Evolutionary conservation across 768 basidiomycete genomes (phyloP), one percentile per base, ranked within the genome.

Genomic region (Mycena leptocephala): DNA sequence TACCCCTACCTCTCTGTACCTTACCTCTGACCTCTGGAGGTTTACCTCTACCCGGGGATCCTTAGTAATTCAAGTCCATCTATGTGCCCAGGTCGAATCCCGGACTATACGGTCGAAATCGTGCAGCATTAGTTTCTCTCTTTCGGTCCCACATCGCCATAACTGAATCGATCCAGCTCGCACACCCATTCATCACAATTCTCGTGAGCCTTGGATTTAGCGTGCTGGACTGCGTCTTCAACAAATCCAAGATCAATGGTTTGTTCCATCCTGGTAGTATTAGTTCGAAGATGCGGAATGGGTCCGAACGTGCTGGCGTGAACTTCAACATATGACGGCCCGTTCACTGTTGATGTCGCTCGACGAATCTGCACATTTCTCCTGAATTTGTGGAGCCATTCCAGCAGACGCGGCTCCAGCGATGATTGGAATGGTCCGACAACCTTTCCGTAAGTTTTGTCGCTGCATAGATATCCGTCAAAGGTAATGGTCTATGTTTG

Each of bases 371-470:
- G 35, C 13, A 62, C 59, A 24, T 71, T 71, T 22, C 39, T 28
- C 18, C 53, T n/a, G 59, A 71, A 71, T 62, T 61, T 35, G 14
- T 26, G 35, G 20, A 62, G 70, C 70, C 53, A 71, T 39, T 58
- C 39, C 53, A 61, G 20, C 24, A 71, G 37, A 22, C 33, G 16
- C 18, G 35, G 58, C 22, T 71, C 70, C 20, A 43, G 7, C n/a
- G 16, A 10, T 30, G 11, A 6, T 5, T 43, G 51, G n/a, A 71
- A 39, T 6, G 39, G 26, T 16, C 30, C 20, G 9, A 43, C 2
- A 35, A 58, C 70, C 22, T 46, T 5, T 22, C 53, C 70, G 70
- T 62, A 32, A 10, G 14, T 26, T 8, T 43, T 20, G 18, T 30
- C 24, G 26, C n/a, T 24, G 41, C 5, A 5, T 14, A 41, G 46